Base-by-base conservation (phyloP, 495 filamentous ascomycete species). In the Hypoxylon cercidicola region DNA sequence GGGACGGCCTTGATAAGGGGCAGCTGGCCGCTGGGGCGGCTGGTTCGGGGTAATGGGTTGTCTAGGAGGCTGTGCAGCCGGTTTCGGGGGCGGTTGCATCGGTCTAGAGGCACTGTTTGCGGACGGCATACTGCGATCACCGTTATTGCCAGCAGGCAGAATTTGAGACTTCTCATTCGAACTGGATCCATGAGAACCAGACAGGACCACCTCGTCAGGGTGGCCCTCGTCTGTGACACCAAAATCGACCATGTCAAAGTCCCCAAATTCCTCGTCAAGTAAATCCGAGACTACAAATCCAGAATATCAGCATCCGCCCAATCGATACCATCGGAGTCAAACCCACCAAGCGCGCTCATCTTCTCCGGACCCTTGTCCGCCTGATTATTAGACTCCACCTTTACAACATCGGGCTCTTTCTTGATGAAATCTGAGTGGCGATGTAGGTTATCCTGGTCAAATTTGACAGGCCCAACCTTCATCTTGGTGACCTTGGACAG, bases 401-500 rank as follows among this genome's bases (percentile, higher is more conserved):
- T 74, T 12, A 63, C 60, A 34, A 48, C 43, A 45, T 60, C 56
- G 4, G 74, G 70, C 60, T 89, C 85, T 71, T 84, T 89, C 68
- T 89, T 89, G n/a, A 77, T 85, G 75, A 81, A 93, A 65, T 93
- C 87, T 6, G 86, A 82, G 75, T 95, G 93, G 34, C 93, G 84
- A 76, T 97, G 88, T 13, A 97, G 81, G n/a, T 88, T 87, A 3
- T 84, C 84, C 23, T 86, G 81, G 65, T 92, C 86, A 81, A 91
- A 93, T 76, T 83, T 91, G 11, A 83, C 79, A 71, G 90, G 75
- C 16, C 66, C 77, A 21, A 84, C 82, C 78, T 92, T 97, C 47
- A 98, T 77, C 77, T 90, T 96, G 4, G 87, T 89, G 10, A 97
- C 89, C 72, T 91, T 92, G 34, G 84, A 77, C 57, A 98, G 77